Evolutionary conservation across 2,329 filamentous ascomycete species (phyloP), one percentile per base, ranked within the genome.

Genomic region (Epichloe brachyelytri): DNA sequence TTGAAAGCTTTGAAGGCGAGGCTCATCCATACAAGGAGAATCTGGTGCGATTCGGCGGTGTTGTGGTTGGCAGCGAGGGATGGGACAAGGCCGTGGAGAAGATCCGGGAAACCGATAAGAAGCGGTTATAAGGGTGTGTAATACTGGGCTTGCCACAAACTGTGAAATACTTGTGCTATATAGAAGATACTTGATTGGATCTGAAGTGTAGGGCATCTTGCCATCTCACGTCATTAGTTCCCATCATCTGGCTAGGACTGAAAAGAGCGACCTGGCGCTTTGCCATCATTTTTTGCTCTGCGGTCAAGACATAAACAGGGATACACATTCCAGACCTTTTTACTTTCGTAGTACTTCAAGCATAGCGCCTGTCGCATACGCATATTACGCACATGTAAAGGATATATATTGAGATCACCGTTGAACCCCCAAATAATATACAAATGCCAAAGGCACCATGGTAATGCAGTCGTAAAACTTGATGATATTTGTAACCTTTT

Each of bases 1-100:
- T 71, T 98, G 65, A 98, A 97, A 79, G 90, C 87, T 5, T 96
- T 68, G 94, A 98, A 71, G 89, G 91, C n/a, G 75, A 80, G 39
- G 81, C 82, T 22, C 90, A 98, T 73, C 94, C 93, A 39, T 97
- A 96, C 68, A 86, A 87, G 77, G 70, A 83, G 68, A 98, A 98
- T 64, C 70, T 97, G 55, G 69, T 96, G 48, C 80, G 79, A 64
- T 85, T 91, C 59, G 77, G 75, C 6, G 83, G 82, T 15, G 72
- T 78, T 58, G 61, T 65, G 40, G 78, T 82, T 2, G 78, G 78
- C 0, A 60, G 68, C 45, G 63, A 71, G 40, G 77, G 77, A 2
- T 81, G 78, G 78, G 68, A 73, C 59, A 67, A 71, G 57, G 70
- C 70, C 1, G 73, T 75, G 1, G 69, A 70, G 63, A 71, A 68